Evolutionary conservation across 768 basidiomycete species (phyloP), one percentile per base, ranked within the genome.

Genomic region (Pleurotus ostreatus): DNA sequence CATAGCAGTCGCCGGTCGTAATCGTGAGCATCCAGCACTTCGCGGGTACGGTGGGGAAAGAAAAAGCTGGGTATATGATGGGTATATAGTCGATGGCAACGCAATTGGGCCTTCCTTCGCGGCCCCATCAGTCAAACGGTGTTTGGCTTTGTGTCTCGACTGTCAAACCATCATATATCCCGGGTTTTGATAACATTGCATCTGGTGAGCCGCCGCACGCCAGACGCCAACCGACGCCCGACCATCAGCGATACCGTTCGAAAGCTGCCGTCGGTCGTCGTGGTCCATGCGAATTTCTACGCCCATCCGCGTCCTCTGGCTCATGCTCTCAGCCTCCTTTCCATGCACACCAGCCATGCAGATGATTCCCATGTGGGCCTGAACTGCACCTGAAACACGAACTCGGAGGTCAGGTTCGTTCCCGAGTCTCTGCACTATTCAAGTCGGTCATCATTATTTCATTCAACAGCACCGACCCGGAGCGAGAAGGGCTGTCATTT

Each of bases 1-100:
- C 8, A 64, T 66, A 37, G 39, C 51, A 18, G 23, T 46, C 71
- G 70, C 70, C 71, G 73, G 38, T 55, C 46, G 43, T 53, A 56
- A 34, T 39, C 52, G n/a, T 38, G 39, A 25, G 51, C 51, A 53
- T 53, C 39, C 51, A 41, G 51, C 26, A 38, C 23, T 40, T 25
- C 16, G 39, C 51, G 51, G 51, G 22, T 20, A 20, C 11, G 39
- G 15, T 26, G 6, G 51, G 39, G 20, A 49, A 16, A 23, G 26
- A 49, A 49, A n/a, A 22, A 44, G 13, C 16, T 34, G 51, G 51
- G 51, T 53, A 53, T 53, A 53, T 41, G 51, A 53, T 53, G 51
- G 51, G 51, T 53, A 53, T 41, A 53, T 40, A 39, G 38, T 41
- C 37, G 51, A 23, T 53, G 39, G 51, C 51, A 53, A 53, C 38